Evolutionary conservation across 257 asterid genomes (phyloP), one percentile per base, ranked within the genome.

Genomic region (Capsicum pubescens): DNA sequence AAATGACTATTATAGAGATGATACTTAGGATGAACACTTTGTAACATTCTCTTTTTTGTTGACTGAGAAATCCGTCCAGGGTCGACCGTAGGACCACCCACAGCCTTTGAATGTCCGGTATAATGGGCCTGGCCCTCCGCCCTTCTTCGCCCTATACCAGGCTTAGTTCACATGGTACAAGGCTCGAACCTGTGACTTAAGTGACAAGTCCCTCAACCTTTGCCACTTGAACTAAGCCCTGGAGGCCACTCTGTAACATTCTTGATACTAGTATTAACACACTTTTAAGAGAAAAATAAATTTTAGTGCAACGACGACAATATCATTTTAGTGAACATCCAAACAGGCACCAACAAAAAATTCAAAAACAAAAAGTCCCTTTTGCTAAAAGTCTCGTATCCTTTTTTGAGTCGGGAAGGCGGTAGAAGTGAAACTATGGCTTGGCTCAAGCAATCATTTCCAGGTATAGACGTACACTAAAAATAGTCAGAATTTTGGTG

Each of bases 171-270:
- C 32, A 26, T 26, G 32, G 32, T 26, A 26, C 32, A 26, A 26
- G 32, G 32, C 32, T 26, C 32, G 32, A 26, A 68, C 26, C 17
- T 15, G 21, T 68, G 32, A 15, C 54, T 54, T 15, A 39, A 15
- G 77, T 68, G 54, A 68, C 52, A 36, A 68, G 76, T 36, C 21
- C 52, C 52, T 68, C 76, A 36, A 68, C 50, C 76, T 36, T 68
- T 68, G 7, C 77, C 26, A 1, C 77, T 68, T 39, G 52, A 8
- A 68, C 54, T 68, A 36, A 36, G 52, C 54, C 54, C 26, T 15
- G 77, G 76, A 14, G 54, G 77, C 54, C 14, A 70, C 79, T 70
- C 17, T 9, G 16, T 70, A 69, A 44, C 79, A 70, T 70, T 70
- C 57, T 70, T 9, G 16, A 35, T 44, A 9, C 79, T 57, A 17